A percentile compares a stretch with the other conserved stretches of the same genome.
Conservation (phyloP, 345 rosid species). For the Limnanthes douglasii region DNA sequence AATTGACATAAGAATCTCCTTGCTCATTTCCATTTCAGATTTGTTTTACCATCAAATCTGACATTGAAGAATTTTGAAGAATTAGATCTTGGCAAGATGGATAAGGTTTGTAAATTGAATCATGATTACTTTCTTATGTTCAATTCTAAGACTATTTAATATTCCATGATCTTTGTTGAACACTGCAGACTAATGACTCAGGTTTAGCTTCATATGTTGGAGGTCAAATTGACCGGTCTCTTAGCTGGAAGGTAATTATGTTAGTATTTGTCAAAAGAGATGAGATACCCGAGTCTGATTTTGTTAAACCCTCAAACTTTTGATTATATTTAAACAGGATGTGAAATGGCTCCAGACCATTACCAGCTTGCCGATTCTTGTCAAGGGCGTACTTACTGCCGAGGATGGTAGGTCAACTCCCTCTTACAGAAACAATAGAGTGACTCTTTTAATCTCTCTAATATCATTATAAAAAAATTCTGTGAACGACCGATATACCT, state of each 20-base stretch:
- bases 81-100: slow-evolving; percentile 65
- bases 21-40: slow-evolving; percentile 23
- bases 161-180: not conserved
- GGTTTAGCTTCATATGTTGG: slow-evolving; percentile 91
- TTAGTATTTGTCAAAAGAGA: not conserved
- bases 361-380: slow-evolving; percentile 80
- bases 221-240: slow-evolving; percentile 63
- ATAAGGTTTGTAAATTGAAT: slow-evolving; percentile 34
- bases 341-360: slow-evolving; percentile 88
- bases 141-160: too few species aligned
- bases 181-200: slow-evolving; percentile 55
- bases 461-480: not conserved
- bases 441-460: not conserved
- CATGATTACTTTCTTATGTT: not conserved
- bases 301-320: too few species aligned
- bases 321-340: slow-evolving; percentile 59
- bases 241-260: slow-evolving; percentile 72
- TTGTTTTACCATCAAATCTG: slow-evolving; percentile 52
- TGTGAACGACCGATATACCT: not conserved
- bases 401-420: slow-evolving; percentile 52
- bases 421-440: not conserved
- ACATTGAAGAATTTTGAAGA: slow-evolving; percentile 89
- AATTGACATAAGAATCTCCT: not conserved
- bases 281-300: too few species aligned
- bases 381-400: slow-evolving; percentile 86